Base-by-base conservation (phyloP, 345 rosid genomes). In the Theobroma cacao region DNA sequence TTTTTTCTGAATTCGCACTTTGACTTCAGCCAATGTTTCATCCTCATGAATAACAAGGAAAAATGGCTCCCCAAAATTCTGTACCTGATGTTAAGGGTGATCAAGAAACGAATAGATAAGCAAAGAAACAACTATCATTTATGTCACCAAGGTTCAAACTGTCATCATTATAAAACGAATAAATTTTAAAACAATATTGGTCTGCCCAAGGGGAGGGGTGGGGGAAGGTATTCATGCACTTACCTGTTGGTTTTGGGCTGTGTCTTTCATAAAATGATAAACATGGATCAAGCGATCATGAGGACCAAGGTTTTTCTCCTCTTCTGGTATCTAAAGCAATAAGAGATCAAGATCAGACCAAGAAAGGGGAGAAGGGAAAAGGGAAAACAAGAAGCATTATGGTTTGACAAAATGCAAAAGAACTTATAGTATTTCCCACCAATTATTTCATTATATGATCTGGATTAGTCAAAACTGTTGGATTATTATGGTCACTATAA, bases 61-160 rank as follows among this genome's bases (percentile, higher is more conserved):
- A 80, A 91, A 91, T 63, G 95, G 95, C 75, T 91, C 95, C 47
- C 93, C 95, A 80, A 91, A 89, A 85, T 91, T 91, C 75, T 88
- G 93, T 14, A 91, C 86, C 84, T 91, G 90, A 85, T 78, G 79
- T 66, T 70, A 43, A 31, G 41, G 78, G 30, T 74, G 38, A 43
- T 28, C 68, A 59, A 33, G 55, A 48, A 18, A 18, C 20, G 9
- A 34, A 22, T 1, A 33, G 7, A 45, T 45, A 68, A 43, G 36
- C 33, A 41, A 67, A 67, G 22, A 22, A 68, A 67, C 9, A 67
- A 67, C 10, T 41, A 12, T 14, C 12, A 55, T 68, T 17, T 26
- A 26, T 26, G 31, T 30, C 43, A 62, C 28, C 20, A 31, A 30
- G 40, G 53, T 56, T 34, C 24, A 11, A 53, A 75, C 59, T 62